phyloP scores from a whole-genome alignment of 2,329 filamentous ascomycete species.

The Cordyceps militaris region DNA sequence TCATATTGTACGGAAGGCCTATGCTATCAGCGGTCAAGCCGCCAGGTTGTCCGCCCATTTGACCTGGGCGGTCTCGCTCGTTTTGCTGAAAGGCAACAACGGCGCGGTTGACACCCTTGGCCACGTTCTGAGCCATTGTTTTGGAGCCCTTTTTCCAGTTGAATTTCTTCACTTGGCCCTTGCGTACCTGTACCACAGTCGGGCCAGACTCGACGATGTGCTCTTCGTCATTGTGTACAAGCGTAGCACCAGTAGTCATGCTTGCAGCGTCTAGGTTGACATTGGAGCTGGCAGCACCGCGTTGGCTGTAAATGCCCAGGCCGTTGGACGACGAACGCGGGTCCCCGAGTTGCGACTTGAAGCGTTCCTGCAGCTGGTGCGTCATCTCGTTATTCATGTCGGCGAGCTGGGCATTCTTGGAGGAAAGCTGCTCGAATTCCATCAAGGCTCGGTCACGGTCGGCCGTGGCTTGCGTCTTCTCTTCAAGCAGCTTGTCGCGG shows the following conservation, averaged over 20 bases:
- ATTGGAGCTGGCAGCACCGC: slow-evolving; percentile 43
- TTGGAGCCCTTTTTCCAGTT: slow-evolving; percentile 98
- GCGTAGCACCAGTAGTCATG: slow-evolving; percentile 49
- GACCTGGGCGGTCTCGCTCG: slow-evolving; percentile 44
- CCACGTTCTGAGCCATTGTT: slow-evolving; percentile 87
- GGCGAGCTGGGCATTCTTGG: slow-evolving; percentile 87
- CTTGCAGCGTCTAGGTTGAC: slow-evolving; percentile 46
- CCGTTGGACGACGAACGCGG: slow-evolving; percentile 42
- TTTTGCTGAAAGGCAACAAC: slow-evolving; percentile 65
- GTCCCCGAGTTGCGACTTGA: slow-evolving; percentile 65
- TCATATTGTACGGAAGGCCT: slow-evolving; percentile 65
- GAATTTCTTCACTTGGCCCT: slow-evolving; percentile 91
- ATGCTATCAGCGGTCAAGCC: slow-evolving; percentile 56
- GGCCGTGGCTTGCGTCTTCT: slow-evolving; percentile 72
- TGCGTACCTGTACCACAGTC: slow-evolving; percentile 92
- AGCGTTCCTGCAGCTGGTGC: slow-evolving; percentile 86
- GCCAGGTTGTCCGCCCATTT: slow-evolving; percentile 43
- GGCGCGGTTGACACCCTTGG: slow-evolving; percentile 88
- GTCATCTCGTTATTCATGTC: slow-evolving; percentile 95
- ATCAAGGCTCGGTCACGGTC: slow-evolving; percentile 90
- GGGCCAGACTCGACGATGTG: slow-evolving; percentile 63
- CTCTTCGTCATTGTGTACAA: slow-evolving; percentile 60
- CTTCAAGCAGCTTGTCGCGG: slow-evolving; percentile 74
- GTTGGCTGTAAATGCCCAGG: slow-evolving; percentile 50
- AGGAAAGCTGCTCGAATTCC: slow-evolving; percentile 91